Evolutionary conservation across 257 asterid genomes (phyloP).

Genomic region (Handroanthus guayacan): DNA sequence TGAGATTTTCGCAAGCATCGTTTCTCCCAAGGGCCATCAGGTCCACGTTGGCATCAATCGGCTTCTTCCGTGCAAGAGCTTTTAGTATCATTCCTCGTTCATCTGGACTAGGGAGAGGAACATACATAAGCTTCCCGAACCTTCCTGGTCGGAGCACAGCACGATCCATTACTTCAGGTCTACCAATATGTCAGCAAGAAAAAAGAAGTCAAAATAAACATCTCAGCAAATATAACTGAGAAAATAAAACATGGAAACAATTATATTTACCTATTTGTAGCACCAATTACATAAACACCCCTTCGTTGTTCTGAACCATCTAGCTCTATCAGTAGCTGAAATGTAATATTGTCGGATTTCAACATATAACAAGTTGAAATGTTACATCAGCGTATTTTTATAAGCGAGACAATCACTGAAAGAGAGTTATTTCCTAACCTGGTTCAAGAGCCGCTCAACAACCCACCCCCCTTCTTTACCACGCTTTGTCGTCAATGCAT

Average conservation of each 20-base stretch:
- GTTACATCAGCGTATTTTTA: background rate
- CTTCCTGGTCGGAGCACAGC: constrained; percentile 92
- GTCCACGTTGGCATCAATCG: constrained; percentile 63
- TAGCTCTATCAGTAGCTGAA: constrained; percentile 84
- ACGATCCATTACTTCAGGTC: constrained; percentile 87
- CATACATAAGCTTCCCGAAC: constrained; percentile 74
- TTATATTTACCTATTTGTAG: constrained; percentile 76
- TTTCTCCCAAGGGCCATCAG: constrained; percentile 71
- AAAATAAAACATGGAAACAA: constrained; percentile 14
- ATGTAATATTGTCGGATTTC: constrained; percentile 28
- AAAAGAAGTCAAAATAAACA: constrained; percentile 23
- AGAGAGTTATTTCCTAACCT: constrained; percentile 49
- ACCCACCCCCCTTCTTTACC: constrained; percentile 86
- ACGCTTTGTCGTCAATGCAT: constrained; percentile 78
- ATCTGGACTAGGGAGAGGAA: constrained; percentile 77
- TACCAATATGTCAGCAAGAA: constrained; percentile 37
- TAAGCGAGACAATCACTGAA: background rate
- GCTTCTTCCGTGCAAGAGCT: constrained; percentile 72
- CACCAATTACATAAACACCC: constrained; percentile 87
- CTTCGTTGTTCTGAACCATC: constrained; percentile 81
- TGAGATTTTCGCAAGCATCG: constrained; percentile 62
- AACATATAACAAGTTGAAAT: constrained; percentile 18
- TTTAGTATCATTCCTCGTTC: constrained; percentile 84
- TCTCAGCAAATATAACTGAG: constrained; percentile 20
- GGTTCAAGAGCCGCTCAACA: constrained; percentile 77